Percentiles rank a stretch among this genome's conserved stretches.
Conservation (phyloP, 306 rosid genomes). For the Glycyrrhiza uralensis region DNA sequence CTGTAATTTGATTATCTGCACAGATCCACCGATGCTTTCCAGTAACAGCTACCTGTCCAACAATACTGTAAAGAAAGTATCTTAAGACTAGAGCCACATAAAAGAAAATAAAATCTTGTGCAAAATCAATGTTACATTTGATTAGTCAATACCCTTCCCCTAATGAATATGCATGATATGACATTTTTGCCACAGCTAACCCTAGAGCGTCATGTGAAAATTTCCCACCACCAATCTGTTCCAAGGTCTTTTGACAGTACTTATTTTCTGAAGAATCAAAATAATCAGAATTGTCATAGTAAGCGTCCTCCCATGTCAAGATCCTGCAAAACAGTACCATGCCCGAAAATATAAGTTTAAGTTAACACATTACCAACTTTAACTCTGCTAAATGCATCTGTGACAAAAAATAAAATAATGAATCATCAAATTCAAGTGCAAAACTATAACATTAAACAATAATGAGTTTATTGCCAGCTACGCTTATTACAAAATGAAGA, state of each 20-base stretch:
- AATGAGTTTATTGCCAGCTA: background rate
- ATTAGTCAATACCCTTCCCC: conserved; percentile 90
- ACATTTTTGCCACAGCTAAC: conserved; percentile 87
- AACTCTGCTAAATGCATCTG: background rate
- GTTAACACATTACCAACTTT: background rate
- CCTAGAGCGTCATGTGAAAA: conserved; percentile 67
- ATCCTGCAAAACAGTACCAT: conserved; percentile 59
- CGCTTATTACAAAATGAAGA: background rate
- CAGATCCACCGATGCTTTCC: conserved; percentile 90
- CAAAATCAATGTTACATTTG: background rate
- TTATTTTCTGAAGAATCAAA: conserved; percentile 42
- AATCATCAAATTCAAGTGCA: background rate
- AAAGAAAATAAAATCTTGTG: conserved; percentile 5
- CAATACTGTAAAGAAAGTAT: conserved; percentile 54
- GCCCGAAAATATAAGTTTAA: background rate
- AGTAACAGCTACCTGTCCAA: conserved; percentile 89
- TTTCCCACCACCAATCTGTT: conserved; percentile 46
- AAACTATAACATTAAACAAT: background rate
- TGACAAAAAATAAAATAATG: conserved; percentile 9
- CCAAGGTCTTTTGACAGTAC: conserved; percentile 46
- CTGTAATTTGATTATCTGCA: conserved; percentile 55
- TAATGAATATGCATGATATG: conserved; percentile 76
- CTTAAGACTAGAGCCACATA: conserved; percentile 3
- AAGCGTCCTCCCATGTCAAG: conserved; percentile 92
- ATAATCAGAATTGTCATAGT: conserved; percentile 62